These are phyloP conservation scores for Francoa sonchifolia DNA, from an alignment of 441 rosid genomes.

Conservation along the genomic window DNA sequence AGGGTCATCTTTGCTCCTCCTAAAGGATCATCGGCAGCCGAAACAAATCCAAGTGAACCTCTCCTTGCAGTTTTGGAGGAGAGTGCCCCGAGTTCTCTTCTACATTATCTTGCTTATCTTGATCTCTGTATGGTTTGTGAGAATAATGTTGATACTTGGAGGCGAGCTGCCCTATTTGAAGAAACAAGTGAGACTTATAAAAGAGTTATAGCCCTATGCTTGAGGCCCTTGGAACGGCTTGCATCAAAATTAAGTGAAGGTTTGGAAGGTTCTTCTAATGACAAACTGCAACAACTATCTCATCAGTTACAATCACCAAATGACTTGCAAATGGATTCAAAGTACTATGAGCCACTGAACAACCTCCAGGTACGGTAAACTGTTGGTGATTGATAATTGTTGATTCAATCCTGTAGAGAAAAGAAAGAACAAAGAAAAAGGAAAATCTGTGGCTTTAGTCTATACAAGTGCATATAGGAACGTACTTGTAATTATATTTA, in stretches of 20 bases:
- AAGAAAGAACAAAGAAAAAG: no score
- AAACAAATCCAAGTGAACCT: constrained; percentile 91
- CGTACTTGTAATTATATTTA: no score
- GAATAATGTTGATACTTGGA: constrained; percentile 81
- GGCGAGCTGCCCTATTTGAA: constrained; percentile 90
- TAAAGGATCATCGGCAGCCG: constrained; percentile 95
- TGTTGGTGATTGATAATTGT: background rate
- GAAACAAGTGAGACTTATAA: constrained; percentile 84
- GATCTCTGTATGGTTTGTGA: constrained; percentile 92
- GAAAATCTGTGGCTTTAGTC: no score
- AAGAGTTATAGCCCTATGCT: constrained; percentile 58
- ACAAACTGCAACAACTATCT: constrained; percentile 30
- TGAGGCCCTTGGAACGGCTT: constrained; percentile 70
- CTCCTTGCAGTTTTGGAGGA: constrained; percentile 79
- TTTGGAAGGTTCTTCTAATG: constrained; percentile 38
- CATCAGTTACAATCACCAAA: constrained; percentile 34
- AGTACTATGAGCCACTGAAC: constrained; percentile 41
- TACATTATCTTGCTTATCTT: constrained; percentile 73
- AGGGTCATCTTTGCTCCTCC: constrained; percentile 67
- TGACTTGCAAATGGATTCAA: constrained; percentile 30
- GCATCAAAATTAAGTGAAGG: constrained; percentile 47
- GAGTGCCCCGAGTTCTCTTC: constrained; percentile 58
- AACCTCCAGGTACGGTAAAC: constrained; percentile 58
- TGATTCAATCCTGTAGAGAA: constrained; percentile 1
- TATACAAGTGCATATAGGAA: no score